Percentiles rank a stretch among this genome's conserved stretches.
Conservation (phyloP, 106 monocot species). For the Dendrobium officinale region DNA sequence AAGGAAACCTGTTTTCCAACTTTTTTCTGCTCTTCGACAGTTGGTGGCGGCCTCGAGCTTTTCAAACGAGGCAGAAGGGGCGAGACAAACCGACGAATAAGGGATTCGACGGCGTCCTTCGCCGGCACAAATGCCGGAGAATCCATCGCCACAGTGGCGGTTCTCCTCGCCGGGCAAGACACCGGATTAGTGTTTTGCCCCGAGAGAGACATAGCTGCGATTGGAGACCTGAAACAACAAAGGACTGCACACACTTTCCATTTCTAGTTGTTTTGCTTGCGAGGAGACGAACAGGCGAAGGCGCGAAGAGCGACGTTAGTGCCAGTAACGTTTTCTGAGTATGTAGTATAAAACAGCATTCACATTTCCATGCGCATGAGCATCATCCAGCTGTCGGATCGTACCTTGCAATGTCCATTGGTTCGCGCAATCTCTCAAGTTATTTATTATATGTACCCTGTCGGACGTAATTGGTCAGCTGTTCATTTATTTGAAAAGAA, state of each 20-base stretch:
- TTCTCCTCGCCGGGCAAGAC: background rate
- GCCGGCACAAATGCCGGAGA: background rate
- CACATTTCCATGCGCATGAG: background rate
- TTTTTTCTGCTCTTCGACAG: background rate
- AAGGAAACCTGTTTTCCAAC: constrained; percentile 3
- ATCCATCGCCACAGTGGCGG: background rate
- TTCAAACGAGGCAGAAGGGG: background rate
- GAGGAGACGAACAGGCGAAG: background rate
- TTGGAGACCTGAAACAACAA: background rate
- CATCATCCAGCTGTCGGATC: background rate
- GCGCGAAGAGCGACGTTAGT: background rate
- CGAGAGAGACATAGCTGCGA: background rate
- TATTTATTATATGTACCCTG: too few species aligned
- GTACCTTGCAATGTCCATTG: too few species aligned
- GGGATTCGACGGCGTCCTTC: background rate
- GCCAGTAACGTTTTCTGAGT: background rate
- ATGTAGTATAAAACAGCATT: background rate
- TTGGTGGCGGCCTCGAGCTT: background rate
- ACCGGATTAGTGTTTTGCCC: background rate
- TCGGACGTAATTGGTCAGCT: too few species aligned
- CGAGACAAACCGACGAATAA: background rate
- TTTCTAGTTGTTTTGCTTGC: too few species aligned
- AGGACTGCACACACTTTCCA: too few species aligned
- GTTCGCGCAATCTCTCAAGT: too few species aligned
- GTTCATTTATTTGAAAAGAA: too few species aligned